Base-by-base conservation (phyloP, 129 eudicot species). In the Rutidosis leptorrhynchoides region DNA sequence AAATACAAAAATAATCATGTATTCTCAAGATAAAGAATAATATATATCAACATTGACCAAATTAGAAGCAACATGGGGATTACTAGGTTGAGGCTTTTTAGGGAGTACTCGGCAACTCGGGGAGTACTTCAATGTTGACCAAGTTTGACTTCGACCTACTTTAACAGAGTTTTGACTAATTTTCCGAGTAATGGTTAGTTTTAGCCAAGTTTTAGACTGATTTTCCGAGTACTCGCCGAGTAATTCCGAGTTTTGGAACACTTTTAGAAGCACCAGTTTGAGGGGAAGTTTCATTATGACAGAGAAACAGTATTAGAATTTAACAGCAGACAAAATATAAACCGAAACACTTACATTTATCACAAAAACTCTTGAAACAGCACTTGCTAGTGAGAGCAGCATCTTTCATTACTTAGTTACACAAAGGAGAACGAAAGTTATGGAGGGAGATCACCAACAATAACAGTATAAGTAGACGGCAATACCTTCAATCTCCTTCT, bases 321-420 rank as follows among this genome's bases (percentile, higher is more conserved):
- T 11, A 37, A 37, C 16, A 37, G 45, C 5, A 11, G 45, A 37
- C 45, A 62, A 49, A 57, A 45, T 3, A 2, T 12, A 11, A 37
- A 37, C 45, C 15, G 15, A 60, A 8, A 28, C 49, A 69, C 96
- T 74, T 86, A 86, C 99, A 94, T 82, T 81, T 94, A 69, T 94
- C 99, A 75, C 99, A 94, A 55, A 89, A 94, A 68, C 97, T 94
- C 22, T 58, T 77, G 76, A 89, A 94, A 75, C 99, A 89, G 40
- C 99, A 94, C 79, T 94, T 94, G 88, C 99, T 89, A 1, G 99
- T 86, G 16, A 94, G 82, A 35, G 89, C 99, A 56, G 99, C 99
- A 79, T 94, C 99, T 81, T 89, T 89, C 93, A 94, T 94, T 22
- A 89, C 97, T 69, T 94, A 77, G 81, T 74, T 84, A 71, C 99